Evolutionary conservation across 495 filamentous ascomycete species (phyloP).

Genomic region (Penicillium egyptiacum): DNA sequence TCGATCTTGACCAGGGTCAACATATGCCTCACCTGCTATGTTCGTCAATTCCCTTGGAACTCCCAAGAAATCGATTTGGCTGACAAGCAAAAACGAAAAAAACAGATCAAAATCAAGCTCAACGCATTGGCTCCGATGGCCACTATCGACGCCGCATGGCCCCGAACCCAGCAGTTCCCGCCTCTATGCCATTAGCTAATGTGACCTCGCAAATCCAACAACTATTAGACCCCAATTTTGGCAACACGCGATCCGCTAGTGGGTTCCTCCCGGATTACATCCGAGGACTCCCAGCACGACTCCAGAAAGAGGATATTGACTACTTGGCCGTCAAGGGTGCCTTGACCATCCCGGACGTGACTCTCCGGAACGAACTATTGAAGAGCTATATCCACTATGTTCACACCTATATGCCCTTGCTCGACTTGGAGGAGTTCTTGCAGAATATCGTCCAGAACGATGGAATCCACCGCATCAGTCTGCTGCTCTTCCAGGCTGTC

Average conservation of each 20-base stretch:
- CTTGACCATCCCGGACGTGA: slow-evolving; percentile 63
- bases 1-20: slow-evolving; percentile 46
- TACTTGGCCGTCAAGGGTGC: slow-evolving; percentile 77
- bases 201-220: slow-evolving; percentile 44
- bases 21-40: slow-evolving; percentile 52
- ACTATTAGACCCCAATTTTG: slow-evolving; percentile 41
- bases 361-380: slow-evolving; percentile 70
- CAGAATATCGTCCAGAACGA: slow-evolving; percentile 62
- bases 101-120: slow-evolving; percentile 43
- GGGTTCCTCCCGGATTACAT: slow-evolving; percentile 65
- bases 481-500: slow-evolving; percentile 77
- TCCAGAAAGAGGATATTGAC: slow-evolving; percentile 70
- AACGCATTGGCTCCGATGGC: slow-evolving; percentile 36
- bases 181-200: slow-evolving; percentile 39
- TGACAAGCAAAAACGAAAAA: slow-evolving; percentile 30
- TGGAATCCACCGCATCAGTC: slow-evolving; percentile 67
- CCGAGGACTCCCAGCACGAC: slow-evolving; percentile 65
- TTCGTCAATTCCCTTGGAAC: slow-evolving; percentile 25
- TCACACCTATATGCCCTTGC: slow-evolving; percentile 84
- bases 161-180: slow-evolving; percentile 39
- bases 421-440: slow-evolving; percentile 75
- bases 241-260: slow-evolving; percentile 27
- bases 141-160: slow-evolving; percentile 38
- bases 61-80: not conserved
- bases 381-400: slow-evolving; percentile 79